phyloP scores from a whole-genome alignment of 768 basidiomycete species.

The Austroboletus eburneus region DNA sequence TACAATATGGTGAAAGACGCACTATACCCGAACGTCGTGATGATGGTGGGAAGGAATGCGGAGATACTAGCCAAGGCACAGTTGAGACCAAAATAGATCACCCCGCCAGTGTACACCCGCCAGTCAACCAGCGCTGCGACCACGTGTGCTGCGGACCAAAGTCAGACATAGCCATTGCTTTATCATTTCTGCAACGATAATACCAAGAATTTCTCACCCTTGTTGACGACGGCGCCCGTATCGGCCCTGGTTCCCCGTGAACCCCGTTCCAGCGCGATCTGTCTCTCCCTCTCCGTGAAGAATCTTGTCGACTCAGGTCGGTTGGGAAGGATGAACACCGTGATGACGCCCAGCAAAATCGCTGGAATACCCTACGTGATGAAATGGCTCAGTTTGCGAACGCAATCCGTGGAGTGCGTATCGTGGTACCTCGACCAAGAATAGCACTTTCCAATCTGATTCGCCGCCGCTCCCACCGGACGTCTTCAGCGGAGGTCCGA shows the following conservation, averaged over 20 bases:
- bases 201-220: slow-evolving; percentile 49
- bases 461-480: slow-evolving; percentile 25
- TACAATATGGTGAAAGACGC: too few relatives aligned
- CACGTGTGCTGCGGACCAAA: slow-evolving; percentile 48
- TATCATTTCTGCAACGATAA: too few relatives aligned
- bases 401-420: too few relatives aligned
- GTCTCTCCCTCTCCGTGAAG: slow-evolving; percentile 48
- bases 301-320: slow-evolving; percentile 66
- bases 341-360: slow-evolving; percentile 55
- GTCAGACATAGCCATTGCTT: background rate
- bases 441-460: slow-evolving; percentile 41
- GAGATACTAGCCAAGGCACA: slow-evolving; percentile 74
- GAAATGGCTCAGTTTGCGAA: too few relatives aligned
- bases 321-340: slow-evolving; percentile 57
- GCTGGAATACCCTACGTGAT: slow-evolving; percentile 58
- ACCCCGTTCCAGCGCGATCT: slow-evolving; percentile 63
- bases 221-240: slow-evolving; percentile 58
- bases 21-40: slow-evolving; percentile 71
- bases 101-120: slow-evolving; percentile 63
- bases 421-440: slow-evolving; percentile 60
- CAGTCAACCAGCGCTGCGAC: slow-evolving; percentile 64
- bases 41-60: slow-evolving; percentile 81
- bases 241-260: slow-evolving; percentile 66
- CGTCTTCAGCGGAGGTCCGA: slow-evolving; percentile 20
- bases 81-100: slow-evolving; percentile 77